phyloP scores from a whole-genome alignment of 345 rosid species.

The Acer saccharum region DNA sequence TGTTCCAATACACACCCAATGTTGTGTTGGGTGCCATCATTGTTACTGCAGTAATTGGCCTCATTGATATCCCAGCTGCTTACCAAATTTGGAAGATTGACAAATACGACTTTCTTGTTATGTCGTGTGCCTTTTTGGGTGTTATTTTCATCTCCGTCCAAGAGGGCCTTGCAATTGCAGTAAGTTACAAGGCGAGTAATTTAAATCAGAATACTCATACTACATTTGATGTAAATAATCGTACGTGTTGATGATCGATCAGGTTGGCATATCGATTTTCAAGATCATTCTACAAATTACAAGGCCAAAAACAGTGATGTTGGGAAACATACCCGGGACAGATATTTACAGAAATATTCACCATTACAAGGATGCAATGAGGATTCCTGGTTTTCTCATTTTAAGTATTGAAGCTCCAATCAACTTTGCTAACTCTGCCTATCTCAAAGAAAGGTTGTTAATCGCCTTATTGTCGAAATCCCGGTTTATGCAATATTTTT shows the following conservation, averaged over 20 bases:
- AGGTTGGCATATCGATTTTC: conserved; percentile 85
- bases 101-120: conserved; percentile 83
- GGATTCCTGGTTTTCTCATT: conserved; percentile 75
- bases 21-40: conserved; percentile 91
- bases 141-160: conserved; percentile 85
- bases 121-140: conserved; percentile 83
- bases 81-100: conserved; percentile 78
- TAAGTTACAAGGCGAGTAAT: conserved; percentile 29
- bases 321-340: conserved; percentile 86
- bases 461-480: background rate
- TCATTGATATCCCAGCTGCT: conserved; percentile 89
- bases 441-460: conserved; percentile 81
- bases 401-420: conserved; percentile 81
- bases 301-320: conserved; percentile 73
- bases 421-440: conserved; percentile 83
- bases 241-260: conserved; percentile 12
- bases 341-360: conserved; percentile 63
- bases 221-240: background rate
- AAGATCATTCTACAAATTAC: conserved; percentile 83
- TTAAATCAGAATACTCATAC: background rate
- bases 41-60: conserved; percentile 86
- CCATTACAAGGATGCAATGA: conserved; percentile 76
- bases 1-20: conserved; percentile 93
- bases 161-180: conserved; percentile 84
- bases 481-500: background rate